Base-by-base conservation (phyloP, 129 eudicot species). In the Deinandra increscens region DNA sequence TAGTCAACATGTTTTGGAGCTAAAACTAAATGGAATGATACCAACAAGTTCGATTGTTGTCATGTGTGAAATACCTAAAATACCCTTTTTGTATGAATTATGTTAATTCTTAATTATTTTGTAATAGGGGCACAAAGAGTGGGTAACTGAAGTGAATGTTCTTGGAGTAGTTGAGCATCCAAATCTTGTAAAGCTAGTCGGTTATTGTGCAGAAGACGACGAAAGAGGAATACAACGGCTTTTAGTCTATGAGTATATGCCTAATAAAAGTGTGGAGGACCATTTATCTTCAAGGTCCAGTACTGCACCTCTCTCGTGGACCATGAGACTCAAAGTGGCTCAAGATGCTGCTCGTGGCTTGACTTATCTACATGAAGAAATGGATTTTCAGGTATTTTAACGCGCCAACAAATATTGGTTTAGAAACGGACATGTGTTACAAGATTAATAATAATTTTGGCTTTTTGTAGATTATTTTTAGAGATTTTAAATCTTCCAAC, bases 281-380 rank as follows among this genome's bases (percentile, higher is more conserved):
- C 97, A 88, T 78, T 77, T 91, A 75, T 82, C 77, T 33, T 36
- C 80, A 18, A 81, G 75, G 37, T 75, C 93, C 0, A n/a, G n/a
- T n/a, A 75, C 73, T 12, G 65, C 81, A 36, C 67, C 91, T 49
- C 90, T 91, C 59, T 63, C 97, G 2, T 91, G 97, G 97, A 64
- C 74, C 34, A 82, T 76, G 90, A 84, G 97, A 80, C 76, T 91
- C 13, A 88, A 84, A 82, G 83, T 91, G 69, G 97, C 97, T 37
- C 88, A 84, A 75, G 96, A 91, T 53, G 87, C 97, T 74, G 97
- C 97, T 56, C 88, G 96, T 70, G 97, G 97, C 60, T 82, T 91
- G 69, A 59, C 92, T 5, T 88, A 87, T 78, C 80, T 91, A 56
- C 97, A 91, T 9, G 97, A 87, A 74, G 85, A 82, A 75, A 91